Conservation (phyloP, 2,329 filamentous ascomycete species). For the Exophiala sp. region DNA sequence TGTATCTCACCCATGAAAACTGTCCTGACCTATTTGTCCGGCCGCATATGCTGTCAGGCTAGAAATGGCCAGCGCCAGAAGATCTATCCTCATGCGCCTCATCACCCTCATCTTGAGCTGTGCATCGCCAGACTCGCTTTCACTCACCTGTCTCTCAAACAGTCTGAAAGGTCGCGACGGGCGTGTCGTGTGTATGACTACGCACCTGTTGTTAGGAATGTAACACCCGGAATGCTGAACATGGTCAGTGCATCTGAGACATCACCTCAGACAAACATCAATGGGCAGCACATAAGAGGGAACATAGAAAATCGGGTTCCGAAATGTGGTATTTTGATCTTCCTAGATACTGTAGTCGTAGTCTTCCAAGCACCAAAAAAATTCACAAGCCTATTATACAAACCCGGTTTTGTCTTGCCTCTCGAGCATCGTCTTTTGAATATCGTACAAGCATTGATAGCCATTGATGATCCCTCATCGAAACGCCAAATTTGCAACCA, state of each 20-base stretch:
- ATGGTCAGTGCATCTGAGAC: conserved; percentile 8
- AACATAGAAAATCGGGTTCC: neutral
- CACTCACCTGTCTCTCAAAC: conserved; percentile 1
- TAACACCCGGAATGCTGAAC: conserved; percentile 9
- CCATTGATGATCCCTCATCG: conserved; percentile 3
- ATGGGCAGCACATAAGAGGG: neutral
- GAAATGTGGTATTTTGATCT: neutral
- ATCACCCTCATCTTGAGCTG: conserved; percentile 8
- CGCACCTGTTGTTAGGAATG: conserved; percentile 9
- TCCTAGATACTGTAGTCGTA: too few species aligned
- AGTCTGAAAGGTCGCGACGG: neutral
- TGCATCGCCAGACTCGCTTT: neutral
- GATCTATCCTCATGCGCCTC: neutral
- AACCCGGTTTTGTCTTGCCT: conserved; percentile 9
- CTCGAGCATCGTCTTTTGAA: conserved; percentile 5
- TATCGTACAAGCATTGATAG: conserved; percentile 12
- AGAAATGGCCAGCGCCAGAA: conserved; percentile 1
- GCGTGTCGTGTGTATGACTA: neutral
- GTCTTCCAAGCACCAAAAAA: neutral
- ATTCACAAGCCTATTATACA: conserved; percentile 16
- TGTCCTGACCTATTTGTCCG: conserved; percentile 13
- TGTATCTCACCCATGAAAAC: neutral
- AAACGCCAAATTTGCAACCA: conserved; percentile 10
- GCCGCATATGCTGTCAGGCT: conserved; percentile 2
- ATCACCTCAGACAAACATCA: neutral